Base-by-base conservation (phyloP, 108 stramenopile genomes). In the Cyclotella choctawhatcheeana region DNA sequence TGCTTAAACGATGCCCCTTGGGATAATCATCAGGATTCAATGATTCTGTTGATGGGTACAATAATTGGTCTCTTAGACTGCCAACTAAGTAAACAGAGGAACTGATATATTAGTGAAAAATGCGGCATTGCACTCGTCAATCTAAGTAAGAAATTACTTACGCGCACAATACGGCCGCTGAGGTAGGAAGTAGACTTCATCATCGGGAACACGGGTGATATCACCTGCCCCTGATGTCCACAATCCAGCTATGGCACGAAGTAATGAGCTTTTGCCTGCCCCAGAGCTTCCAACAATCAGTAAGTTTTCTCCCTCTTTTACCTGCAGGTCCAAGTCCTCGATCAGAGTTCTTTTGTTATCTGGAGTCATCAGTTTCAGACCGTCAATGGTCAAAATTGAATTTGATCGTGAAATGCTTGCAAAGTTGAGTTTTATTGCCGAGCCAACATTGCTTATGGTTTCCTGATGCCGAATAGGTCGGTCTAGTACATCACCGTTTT, bases 201-300 rank as follows among this genome's bases (percentile, higher is more conserved):
- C 74, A 1, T 65, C 60, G 20, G 72, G 56, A 1, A 90, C 89
- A 13, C 91, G 84, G 5, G 66, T 54, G 51, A 96, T 89, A 35
- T 73, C 61, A 25, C 95, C 95, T 0, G 50, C 50, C 16, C 95
- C 95, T 8, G 82, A 72, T 12, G 71, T 80, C 90, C 91, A 94
- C 32, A 96, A 76, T 17, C 96, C 96, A 31, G 93, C 92, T 51
- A 96, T 85, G 8, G 87, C 86, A 30, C 96, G 79, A 16, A 96
- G 61, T 35, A 96, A 61, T 43, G 56, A 60, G 21, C 66, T 69
- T 53, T 88, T 88, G 12, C 87, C 87, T 21, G 77, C 71, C 12
- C 95, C 95, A 27, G 74, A 77, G 5, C 79, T 61, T 26, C 95
- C 95, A 29, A 66, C 69, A 52, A 96, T 89, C 18, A 96, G 69